A percentile compares a stretch with the other conserved stretches of the same genome.
Evolutionary conservation across 257 asterid genomes (phyloP).

Genomic region (Salvia hispanica): DNA sequence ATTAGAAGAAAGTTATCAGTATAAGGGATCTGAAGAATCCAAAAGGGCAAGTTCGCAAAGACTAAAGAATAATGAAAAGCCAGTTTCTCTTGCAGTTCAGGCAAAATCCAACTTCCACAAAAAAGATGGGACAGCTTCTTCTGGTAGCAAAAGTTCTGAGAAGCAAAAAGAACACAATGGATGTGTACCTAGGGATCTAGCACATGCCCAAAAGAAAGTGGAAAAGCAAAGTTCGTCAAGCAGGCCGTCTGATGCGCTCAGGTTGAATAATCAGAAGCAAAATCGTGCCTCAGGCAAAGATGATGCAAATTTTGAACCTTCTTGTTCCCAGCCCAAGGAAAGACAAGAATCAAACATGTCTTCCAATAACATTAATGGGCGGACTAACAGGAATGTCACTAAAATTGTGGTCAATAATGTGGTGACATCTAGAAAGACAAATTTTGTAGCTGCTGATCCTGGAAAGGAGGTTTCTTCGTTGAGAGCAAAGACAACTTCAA

Average conservation of each 20-base stretch:
- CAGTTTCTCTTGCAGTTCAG: slow-evolving; percentile 55
- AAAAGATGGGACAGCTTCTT: slow-evolving; percentile 52
- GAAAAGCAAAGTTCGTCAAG: slow-evolving; percentile 52
- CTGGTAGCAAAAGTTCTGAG: slow-evolving; percentile 45
- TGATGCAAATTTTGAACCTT: slow-evolving; percentile 42
- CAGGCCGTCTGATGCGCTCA: slow-evolving; percentile 66
- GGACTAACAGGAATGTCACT: slow-evolving; percentile 52
- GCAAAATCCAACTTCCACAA: slow-evolving; percentile 60
- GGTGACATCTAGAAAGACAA: slow-evolving; percentile 55
- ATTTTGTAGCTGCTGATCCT: slow-evolving; percentile 51
- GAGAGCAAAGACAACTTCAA: slow-evolving; percentile 44
- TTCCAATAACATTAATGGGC: slow-evolving; percentile 40
- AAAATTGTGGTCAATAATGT: slow-evolving; percentile 58
- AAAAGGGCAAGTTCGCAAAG: slow-evolving; percentile 52
- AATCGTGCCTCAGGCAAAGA: slow-evolving; percentile 56
- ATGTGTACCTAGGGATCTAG: slow-evolving; percentile 40
- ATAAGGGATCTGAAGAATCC: slow-evolving; percentile 56
- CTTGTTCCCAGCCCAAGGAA: slow-evolving; percentile 49
- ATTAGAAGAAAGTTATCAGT: slow-evolving; percentile 42
- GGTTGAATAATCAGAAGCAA: slow-evolving; percentile 88
- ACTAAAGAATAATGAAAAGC: slow-evolving; percentile 60
- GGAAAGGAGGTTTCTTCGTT: slow-evolving; percentile 62
- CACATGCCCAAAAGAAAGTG: slow-evolving; percentile 49
- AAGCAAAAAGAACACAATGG: slow-evolving; percentile 57
- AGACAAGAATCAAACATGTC: slow-evolving; percentile 50